phyloP scores from a whole-genome alignment of 2,329 filamentous ascomycete genomes.

The Colletotrichum nymphaeae region DNA sequence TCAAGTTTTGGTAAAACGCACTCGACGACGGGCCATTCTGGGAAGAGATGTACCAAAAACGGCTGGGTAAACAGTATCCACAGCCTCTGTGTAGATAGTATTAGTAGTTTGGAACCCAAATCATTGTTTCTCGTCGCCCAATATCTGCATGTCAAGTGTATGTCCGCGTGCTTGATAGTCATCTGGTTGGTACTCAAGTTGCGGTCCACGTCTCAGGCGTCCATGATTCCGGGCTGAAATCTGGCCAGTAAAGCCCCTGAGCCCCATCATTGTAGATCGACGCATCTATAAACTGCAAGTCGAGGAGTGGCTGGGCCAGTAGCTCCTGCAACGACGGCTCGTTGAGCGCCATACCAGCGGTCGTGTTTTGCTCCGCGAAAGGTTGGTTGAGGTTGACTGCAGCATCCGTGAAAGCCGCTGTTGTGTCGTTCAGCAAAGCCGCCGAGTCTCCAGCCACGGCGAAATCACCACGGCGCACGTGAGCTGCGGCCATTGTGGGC shows the following conservation, averaged over 20 bases:
- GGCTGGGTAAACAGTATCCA: too few relatives aligned
- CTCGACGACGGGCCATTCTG: too few relatives aligned
- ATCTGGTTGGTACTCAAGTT: background rate
- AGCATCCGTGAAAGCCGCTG: background rate
- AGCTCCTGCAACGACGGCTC: conserved; percentile 50
- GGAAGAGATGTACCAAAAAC: too few relatives aligned
- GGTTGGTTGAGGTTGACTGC: background rate
- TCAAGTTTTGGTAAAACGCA: conserved; percentile 22
- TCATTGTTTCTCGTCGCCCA: too few relatives aligned
- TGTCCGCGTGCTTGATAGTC: too few relatives aligned
- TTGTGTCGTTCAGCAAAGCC: background rate
- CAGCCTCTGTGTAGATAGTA: too few relatives aligned
- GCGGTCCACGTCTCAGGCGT: conserved; percentile 30
- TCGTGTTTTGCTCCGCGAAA: conserved; percentile 36
- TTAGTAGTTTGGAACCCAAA: too few relatives aligned
- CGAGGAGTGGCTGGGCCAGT: conserved; percentile 45
- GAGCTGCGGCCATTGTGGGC: conserved; percentile 38
- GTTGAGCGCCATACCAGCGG: conserved; percentile 48
- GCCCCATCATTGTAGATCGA: conserved; percentile 36
- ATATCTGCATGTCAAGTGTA: too few relatives aligned
- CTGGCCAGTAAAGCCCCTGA: conserved; percentile 37
- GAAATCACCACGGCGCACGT: conserved; percentile 19
- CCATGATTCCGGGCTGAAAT: conserved; percentile 34
- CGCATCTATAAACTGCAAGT: conserved; percentile 47
- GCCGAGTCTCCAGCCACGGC: background rate